Evolutionary conservation across 2,329 filamentous ascomycete genomes (phyloP).

Genomic region (Verticillium zaregamsianum): DNA sequence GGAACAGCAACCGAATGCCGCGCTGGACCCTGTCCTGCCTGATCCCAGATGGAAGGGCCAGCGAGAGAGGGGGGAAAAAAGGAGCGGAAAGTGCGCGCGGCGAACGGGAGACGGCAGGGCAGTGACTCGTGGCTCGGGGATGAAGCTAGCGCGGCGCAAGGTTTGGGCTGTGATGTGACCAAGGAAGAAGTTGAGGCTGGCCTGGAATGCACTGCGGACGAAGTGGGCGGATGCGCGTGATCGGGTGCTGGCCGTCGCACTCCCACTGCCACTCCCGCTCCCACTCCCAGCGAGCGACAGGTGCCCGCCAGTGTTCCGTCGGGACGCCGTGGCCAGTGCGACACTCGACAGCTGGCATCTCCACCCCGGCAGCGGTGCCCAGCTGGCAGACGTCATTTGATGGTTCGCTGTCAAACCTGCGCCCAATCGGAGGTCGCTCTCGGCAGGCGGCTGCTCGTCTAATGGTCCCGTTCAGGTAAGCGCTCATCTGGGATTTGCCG

Average conservation of each 20-base stretch:
- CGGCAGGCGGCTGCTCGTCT: slow-evolving; percentile 6
- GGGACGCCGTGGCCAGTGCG: background rate
- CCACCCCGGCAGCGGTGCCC: background rate
- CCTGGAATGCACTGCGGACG: slow-evolving; percentile 1
- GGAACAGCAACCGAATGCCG: background rate
- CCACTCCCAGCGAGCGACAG: background rate
- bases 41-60: background rate
- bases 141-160: slow-evolving; percentile 1
- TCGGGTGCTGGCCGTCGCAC: background rate
- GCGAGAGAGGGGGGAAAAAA: background rate
- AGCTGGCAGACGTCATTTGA: background rate
- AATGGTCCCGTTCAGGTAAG: slow-evolving; percentile 8
- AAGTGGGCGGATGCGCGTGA: slow-evolving; percentile 4
- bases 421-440: background rate
- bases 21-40: background rate
- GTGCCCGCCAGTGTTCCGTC: background rate
- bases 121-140: background rate
- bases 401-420: background rate
- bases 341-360: background rate
- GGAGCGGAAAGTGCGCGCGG: background rate
- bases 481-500: slow-evolving; percentile 3
- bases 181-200: slow-evolving; percentile 5
- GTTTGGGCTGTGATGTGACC: slow-evolving; percentile 1
- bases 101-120: background rate
- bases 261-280: background rate